Conservation (phyloP, 2,329 filamentous ascomycete species). For the Canariomyces notabilis region DNA sequence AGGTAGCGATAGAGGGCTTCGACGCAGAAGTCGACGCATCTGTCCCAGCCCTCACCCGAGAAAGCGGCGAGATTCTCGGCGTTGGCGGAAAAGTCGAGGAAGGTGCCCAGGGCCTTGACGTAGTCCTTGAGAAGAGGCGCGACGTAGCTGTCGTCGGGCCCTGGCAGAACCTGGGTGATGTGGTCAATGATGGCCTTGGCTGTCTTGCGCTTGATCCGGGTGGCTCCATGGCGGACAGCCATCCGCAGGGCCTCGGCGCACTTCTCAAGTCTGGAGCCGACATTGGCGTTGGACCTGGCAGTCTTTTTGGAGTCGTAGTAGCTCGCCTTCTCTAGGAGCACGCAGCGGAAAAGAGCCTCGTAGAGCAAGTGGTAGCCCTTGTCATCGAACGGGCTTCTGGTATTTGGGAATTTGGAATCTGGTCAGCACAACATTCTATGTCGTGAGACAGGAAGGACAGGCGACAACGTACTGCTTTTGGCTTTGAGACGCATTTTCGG, state of each 20-base stretch:
- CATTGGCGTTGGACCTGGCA: conserved; percentile 32
- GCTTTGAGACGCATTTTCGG: conserved; percentile 19
- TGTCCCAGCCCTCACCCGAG: conserved; percentile 59
- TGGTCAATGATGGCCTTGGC: conserved; percentile 75
- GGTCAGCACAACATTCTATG: no score
- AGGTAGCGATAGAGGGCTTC: conserved; percentile 53
- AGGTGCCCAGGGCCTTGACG: conserved; percentile 63
- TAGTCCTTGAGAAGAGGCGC: conserved; percentile 71
- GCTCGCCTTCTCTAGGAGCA: conserved; percentile 60
- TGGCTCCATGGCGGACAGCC: conserved; percentile 63
- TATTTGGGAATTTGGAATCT: no score
- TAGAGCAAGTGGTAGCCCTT: conserved; percentile 77
- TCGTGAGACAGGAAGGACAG: neutral
- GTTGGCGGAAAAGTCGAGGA: conserved; percentile 70
- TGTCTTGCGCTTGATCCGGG: conserved; percentile 68
- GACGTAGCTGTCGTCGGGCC: conserved; percentile 57
- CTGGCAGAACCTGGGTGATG: conserved; percentile 68
- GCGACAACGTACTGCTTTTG: conserved; percentile 11
- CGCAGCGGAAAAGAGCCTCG: conserved; percentile 70
- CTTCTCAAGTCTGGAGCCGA: conserved; percentile 56
- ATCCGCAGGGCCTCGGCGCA: conserved; percentile 68
- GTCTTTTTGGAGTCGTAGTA: conserved; percentile 51
- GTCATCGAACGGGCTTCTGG: conserved; percentile 53
- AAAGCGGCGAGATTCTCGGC: conserved; percentile 67
- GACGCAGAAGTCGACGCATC: conserved; percentile 66